phyloP scores from a whole-genome alignment of 257 asterid genomes.

The Ocimum tenuiflorum region DNA sequence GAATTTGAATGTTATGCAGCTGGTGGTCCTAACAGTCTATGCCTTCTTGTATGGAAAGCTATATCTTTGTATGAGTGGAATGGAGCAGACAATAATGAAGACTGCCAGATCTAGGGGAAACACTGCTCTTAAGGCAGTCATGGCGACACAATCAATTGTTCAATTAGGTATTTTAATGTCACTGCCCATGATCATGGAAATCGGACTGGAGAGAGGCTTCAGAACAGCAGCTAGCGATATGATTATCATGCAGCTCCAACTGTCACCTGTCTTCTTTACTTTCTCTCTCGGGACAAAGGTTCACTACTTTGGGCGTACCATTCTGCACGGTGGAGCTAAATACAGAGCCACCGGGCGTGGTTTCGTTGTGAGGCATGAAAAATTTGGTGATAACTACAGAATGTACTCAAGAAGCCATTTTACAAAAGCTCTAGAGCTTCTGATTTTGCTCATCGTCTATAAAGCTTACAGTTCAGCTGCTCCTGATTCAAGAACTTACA shows the following conservation, averaged over 20 bases:
- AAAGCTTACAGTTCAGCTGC: slow-evolving; percentile 46
- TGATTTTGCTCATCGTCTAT: slow-evolving; percentile 65
- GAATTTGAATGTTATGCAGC: slow-evolving; percentile 38
- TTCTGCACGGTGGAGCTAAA: slow-evolving; percentile 90
- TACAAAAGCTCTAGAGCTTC: slow-evolving; percentile 73
- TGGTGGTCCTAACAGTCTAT: slow-evolving; percentile 83
- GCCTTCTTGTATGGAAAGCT: slow-evolving; percentile 79
- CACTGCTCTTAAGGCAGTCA: slow-evolving; percentile 63
- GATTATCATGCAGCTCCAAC: slow-evolving; percentile 87
- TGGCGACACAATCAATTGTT: slow-evolving; percentile 85
- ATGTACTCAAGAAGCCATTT: slow-evolving; percentile 96
- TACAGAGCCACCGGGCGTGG: slow-evolving; percentile 99
- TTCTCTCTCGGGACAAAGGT: slow-evolving; percentile 92
- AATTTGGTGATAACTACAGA: slow-evolving; percentile 83
- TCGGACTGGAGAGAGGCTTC: slow-evolving; percentile 89
- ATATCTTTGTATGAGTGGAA: slow-evolving; percentile 81
- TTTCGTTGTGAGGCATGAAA: slow-evolving; percentile 85
- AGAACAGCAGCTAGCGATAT: slow-evolving; percentile 76
- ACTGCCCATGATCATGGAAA: slow-evolving; percentile 96
- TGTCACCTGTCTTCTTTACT: slow-evolving; percentile 85
- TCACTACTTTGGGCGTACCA: slow-evolving; percentile 88
- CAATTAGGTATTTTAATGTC: slow-evolving; percentile 86
- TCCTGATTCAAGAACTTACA: slow-evolving; percentile 19
- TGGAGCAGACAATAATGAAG: slow-evolving; percentile 66
- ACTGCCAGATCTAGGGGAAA: slow-evolving; percentile 63